phyloP scores from a whole-genome alignment of 2,329 filamentous ascomycete genomes.

The Bretziella fagacearum region DNA sequence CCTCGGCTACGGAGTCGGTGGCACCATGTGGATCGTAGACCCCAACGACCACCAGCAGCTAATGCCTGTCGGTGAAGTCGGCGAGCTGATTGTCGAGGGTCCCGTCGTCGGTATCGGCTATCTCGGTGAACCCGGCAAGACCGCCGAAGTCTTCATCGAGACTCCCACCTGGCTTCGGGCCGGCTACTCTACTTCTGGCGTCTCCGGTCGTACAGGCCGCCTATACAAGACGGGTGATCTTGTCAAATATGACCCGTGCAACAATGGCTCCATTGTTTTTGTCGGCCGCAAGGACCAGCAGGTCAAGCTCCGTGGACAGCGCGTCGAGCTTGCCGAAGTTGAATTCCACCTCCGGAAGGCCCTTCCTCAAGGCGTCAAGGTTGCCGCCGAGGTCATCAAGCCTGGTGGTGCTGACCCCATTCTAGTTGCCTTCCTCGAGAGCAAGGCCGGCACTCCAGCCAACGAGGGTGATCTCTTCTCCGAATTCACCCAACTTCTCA shows the following conservation, averaged over 20 bases:
- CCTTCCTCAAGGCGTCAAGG: slow-evolving; percentile 26
- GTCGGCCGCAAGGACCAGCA: slow-evolving; percentile 50
- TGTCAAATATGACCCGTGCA: slow-evolving; percentile 35
- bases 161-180: slow-evolving; percentile 35
- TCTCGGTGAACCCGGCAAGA: slow-evolving; percentile 39
- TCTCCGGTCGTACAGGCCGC: slow-evolving; percentile 25
- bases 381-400: slow-evolving; percentile 33
- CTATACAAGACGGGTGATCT: slow-evolving; percentile 46
- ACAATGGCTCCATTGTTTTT: slow-evolving; percentile 37
- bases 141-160: slow-evolving; percentile 38
- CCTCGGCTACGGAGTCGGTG: slow-evolving; percentile 32
- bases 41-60: slow-evolving; percentile 30
- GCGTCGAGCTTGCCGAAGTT: slow-evolving; percentile 42
- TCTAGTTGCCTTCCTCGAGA: slow-evolving; percentile 28
- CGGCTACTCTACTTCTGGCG: slow-evolving; percentile 20
- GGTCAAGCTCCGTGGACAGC: slow-evolving; percentile 48
- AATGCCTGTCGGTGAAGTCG: slow-evolving; percentile 31
- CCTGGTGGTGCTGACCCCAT: slow-evolving; percentile 28
- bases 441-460: slow-evolving; percentile 20
- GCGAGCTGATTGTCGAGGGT: slow-evolving; percentile 38
- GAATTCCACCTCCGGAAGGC: slow-evolving; percentile 32
- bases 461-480: slow-evolving; percentile 17
- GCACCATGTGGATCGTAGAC: slow-evolving; percentile 35
- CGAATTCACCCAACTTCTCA: slow-evolving; percentile 22
- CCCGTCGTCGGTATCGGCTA: slow-evolving; percentile 48